phyloP scores from a whole-genome alignment of 164 flowering plant species.

The Nelumbo lutea region DNA sequence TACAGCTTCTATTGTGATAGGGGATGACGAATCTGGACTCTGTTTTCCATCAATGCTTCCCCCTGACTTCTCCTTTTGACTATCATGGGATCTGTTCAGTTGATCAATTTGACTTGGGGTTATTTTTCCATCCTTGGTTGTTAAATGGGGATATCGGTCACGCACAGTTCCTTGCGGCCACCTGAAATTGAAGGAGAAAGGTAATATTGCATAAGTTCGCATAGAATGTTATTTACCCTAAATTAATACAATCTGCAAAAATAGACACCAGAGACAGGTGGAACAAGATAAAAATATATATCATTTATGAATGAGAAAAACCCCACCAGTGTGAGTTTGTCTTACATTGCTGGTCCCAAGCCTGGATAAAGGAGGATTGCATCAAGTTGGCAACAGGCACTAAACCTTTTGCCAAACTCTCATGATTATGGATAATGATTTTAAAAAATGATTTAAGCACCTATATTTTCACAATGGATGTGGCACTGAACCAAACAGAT shows the following conservation, averaged over 20 bases:
- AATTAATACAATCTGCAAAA: neutral
- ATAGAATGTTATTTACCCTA: neutral
- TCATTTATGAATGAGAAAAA: no score
- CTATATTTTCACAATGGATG: no score
- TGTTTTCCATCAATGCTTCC: slow-evolving; percentile 45
- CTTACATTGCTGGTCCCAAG: no score
- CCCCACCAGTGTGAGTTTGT: no score
- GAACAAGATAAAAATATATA: no score
- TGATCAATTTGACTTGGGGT: slow-evolving; percentile 29
- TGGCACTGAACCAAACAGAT: no score
- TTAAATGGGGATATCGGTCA: slow-evolving; percentile 33
- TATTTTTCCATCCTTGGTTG: slow-evolving; percentile 11
- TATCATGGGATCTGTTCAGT: slow-evolving; percentile 27
- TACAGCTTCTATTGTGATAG: slow-evolving; percentile 26
- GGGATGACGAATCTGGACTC: slow-evolving; percentile 35
- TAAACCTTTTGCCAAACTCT: no score
- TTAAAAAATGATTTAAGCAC: no score
- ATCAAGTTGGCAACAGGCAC: no score
- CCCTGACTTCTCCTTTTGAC: slow-evolving; percentile 42
- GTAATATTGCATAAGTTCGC: slow-evolving; percentile 2
- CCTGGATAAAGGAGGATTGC: no score
- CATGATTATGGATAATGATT: no score
- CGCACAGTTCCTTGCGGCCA: slow-evolving; percentile 32
- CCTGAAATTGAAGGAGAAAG: slow-evolving; percentile 29
- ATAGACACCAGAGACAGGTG: no score